Conservation (phyloP, 2,329 filamentous ascomycete species). For the Alternaria panax region DNA sequence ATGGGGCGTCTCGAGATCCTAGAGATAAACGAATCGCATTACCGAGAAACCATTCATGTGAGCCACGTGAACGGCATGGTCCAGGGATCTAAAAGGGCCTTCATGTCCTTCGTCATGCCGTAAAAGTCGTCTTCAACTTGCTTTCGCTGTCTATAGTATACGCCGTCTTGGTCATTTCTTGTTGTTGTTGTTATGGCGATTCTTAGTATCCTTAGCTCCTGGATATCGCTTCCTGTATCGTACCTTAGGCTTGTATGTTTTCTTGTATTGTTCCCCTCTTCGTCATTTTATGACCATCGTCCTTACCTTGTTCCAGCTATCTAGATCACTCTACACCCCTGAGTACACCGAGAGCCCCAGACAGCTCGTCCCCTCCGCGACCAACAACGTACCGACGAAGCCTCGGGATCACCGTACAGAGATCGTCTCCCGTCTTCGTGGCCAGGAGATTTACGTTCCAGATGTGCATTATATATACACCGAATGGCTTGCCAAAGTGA, state of each 20-base stretch:
- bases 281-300: background rate
- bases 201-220: background rate
- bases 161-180: background rate
- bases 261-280: background rate
- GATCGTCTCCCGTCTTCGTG: slow-evolving; percentile 8
- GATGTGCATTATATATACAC: slow-evolving; percentile 13
- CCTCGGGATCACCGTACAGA: slow-evolving; percentile 4
- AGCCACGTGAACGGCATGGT: background rate
- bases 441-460: slow-evolving; percentile 14
- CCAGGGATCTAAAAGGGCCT: background rate
- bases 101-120: background rate
- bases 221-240: background rate
- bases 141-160: background rate
- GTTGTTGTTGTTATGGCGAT: background rate
- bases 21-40: background rate
- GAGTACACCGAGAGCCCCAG: background rate
- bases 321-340: background rate
- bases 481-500: slow-evolving; percentile 6
- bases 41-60: background rate
- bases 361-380: background rate
- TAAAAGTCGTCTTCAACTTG: background rate
- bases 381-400: background rate
- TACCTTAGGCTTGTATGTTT: slow-evolving; percentile 3
- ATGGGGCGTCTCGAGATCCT: background rate
- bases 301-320: slow-evolving; percentile 1